These are phyloP conservation scores for Powellomyces hirtus DNA, from an alignment of 192 early-diverging fungal species.

Conservation along the genomic window DNA sequence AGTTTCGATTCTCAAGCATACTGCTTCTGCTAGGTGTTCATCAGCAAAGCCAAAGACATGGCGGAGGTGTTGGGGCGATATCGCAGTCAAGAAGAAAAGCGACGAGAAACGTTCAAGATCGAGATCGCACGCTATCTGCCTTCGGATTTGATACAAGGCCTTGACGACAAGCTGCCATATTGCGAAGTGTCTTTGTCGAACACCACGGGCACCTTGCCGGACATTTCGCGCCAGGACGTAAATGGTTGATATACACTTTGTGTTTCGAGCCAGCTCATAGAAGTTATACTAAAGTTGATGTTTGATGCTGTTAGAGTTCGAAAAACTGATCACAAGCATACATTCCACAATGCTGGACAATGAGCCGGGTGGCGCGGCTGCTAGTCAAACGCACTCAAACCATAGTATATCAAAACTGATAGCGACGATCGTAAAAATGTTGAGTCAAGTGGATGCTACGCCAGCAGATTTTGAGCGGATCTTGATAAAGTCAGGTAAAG, in stretches of 20 bases:
- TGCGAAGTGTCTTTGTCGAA: slow-evolving; percentile 41
- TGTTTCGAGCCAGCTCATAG: too few species aligned
- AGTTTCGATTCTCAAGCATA: background rate
- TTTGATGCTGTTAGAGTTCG: slow-evolving; percentile 28
- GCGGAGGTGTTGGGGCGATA: slow-evolving; percentile 36
- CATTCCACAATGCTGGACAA: slow-evolving; percentile 34
- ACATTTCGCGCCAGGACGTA: slow-evolving; percentile 36
- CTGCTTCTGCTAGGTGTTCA: slow-evolving; percentile 18
- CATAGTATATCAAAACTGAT: slow-evolving; percentile 46
- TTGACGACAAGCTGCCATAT: slow-evolving; percentile 42
- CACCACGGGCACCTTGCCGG: slow-evolving; percentile 39
- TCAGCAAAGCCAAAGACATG: slow-evolving; percentile 41
- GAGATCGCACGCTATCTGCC: slow-evolving; percentile 50
- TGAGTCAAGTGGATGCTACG: slow-evolving; percentile 39
- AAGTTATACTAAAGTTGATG: too few species aligned
- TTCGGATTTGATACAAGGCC: slow-evolving; percentile 25
- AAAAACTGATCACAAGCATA: slow-evolving; percentile 40
- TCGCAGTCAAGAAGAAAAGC: slow-evolving; percentile 32
- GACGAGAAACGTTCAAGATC: slow-evolving; percentile 38
- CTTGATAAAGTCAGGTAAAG: slow-evolving; percentile 25
- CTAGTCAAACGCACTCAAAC: slow-evolving; percentile 17
- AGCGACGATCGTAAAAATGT: slow-evolving; percentile 49
- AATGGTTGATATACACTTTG: slow-evolving; percentile 9
- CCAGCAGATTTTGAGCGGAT: slow-evolving; percentile 43
- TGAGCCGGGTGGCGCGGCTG: slow-evolving; percentile 14